Conservation (phyloP, 768 basidiomycete genomes). For the Boletus coccyginus region DNA sequence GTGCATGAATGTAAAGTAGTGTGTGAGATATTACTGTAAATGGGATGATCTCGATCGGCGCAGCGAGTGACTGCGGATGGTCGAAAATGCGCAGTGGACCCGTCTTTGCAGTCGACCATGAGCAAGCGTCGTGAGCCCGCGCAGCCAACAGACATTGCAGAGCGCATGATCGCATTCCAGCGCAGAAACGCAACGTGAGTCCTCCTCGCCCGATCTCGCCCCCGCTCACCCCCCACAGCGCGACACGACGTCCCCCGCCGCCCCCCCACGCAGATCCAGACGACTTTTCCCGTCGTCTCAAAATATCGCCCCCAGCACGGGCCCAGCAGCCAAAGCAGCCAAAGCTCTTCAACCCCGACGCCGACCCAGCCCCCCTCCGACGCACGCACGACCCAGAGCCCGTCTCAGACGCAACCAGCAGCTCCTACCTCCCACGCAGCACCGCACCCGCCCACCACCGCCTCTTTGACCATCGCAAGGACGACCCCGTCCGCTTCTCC, state of each 20-base stretch:
- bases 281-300: slow-evolving; percentile 70
- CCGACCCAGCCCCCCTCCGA: slow-evolving; percentile 62
- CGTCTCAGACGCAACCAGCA: slow-evolving; percentile 56
- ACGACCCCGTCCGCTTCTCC: slow-evolving; percentile 87
- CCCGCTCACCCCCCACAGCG: slow-evolving; percentile 31
- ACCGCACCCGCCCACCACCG: slow-evolving; percentile 43
- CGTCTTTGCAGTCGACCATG: slow-evolving; percentile 21
- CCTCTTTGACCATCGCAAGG: slow-evolving; percentile 85
- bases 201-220: background rate
- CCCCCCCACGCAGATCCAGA: slow-evolving; percentile 56
- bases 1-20: slow-evolving; percentile 6
- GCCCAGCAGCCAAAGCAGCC: slow-evolving; percentile 35
- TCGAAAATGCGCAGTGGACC: slow-evolving; percentile 13
- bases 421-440: slow-evolving; percentile 41
- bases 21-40: slow-evolving; percentile 16
- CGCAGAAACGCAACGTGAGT: slow-evolving; percentile 61
- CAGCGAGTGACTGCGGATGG: slow-evolving; percentile 33
- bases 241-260: slow-evolving; percentile 38
- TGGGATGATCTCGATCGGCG: slow-evolving; percentile 34
- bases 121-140: slow-evolving; percentile 38
- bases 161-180: slow-evolving; percentile 65
- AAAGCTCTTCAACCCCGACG: slow-evolving; percentile 72
- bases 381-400: slow-evolving; percentile 64
- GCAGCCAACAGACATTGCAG: slow-evolving; percentile 50
- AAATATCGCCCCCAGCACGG: slow-evolving; percentile 53